Base-by-base conservation (phyloP, 2,329 filamentous ascomycete species). In the Diplodia intermedia region DNA sequence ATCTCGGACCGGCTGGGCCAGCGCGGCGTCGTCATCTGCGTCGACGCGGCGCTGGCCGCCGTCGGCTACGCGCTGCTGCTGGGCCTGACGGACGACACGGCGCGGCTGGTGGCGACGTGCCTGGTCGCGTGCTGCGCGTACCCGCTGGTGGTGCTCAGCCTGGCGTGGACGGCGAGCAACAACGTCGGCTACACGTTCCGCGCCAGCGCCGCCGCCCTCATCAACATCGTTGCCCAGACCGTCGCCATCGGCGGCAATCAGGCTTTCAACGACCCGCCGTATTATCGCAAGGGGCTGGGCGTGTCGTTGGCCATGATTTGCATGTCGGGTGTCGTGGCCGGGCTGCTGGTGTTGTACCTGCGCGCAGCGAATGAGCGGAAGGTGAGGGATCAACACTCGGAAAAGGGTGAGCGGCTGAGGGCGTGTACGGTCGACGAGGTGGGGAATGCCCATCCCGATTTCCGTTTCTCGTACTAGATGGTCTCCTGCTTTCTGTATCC, bases 131-230 rank as follows among this genome's bases (percentile, higher is more conserved):
- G 60, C 67, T 18, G 54, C 23, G 43, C 68, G 3, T 71, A 70
- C 31, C 69, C 70, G 4, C 62, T 68, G 20, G 29, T 70, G 6
- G 69, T 71, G 8, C 31, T 71, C 1, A 65, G 61, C 26, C 65
- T 71, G n/a, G 57, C 54, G 15, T 71, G 70, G 70, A 67, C 52
- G 40, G 70, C 70, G 43, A 67, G 52, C 26, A 70, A 68, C 53
- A 68, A 70, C 18, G 50, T 66, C 38, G 70, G 69, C 1, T 71
- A 71, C 33, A 70, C 70, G 4, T 65, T 68, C 40, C 70, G 70
- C 3, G 69, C 69, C 1, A 52, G 61, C 2, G 70, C 70, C 4
- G 63, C 67, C 4, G 69, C 70, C 1, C 33, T 71, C 4, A 69
- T 70, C 67, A 70, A 70, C 49, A 47, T 55, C 29, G 54, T 69